Base-by-base conservation (phyloP, 2,329 filamentous ascomycete species). In the Beauveria sp. region DNA sequence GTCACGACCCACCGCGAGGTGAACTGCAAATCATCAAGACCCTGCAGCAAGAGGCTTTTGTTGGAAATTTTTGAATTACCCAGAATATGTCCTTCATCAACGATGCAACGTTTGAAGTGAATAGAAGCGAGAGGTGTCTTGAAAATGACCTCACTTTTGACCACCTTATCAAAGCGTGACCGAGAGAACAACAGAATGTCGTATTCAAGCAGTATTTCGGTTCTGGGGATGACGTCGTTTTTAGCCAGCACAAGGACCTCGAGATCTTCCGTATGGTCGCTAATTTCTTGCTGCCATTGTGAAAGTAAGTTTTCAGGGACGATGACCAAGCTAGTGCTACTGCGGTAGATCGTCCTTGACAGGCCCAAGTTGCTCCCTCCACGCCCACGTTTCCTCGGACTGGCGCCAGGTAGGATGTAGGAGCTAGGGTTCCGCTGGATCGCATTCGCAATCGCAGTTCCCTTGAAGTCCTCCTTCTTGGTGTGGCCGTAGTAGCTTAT, bases 21-120 rank as follows among this genome's bases (percentile, higher is more conserved):
- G 18, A 91, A 76, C 12, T 80, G 75, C n/a, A 88, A 71, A 14
- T 71, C 71, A 20, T 86, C 80, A 1, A 87, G 72, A 2, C 80
- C 77, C 2, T 76, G 69, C 22, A 84, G 75, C 5, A 86, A 68
- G 46, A 82, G 79, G 50, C 85, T 91, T 66, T 80, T 84, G 57
- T 77, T 78, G 10, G 77, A 77, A 6, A 74, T 72, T 2, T 75
- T 81, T 0, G 83, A 83, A 43, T 89, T 88, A 0, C 91, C 90
- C 63, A 96, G 87, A 63, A 84, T 89, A 71, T 97, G 92, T 0
- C 93, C 93, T 78, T 97, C 93, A 66, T 98, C 93, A 20, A 96
- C 88, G 51, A 98, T 93, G 52, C 96, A 87, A 1, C 93, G 83
- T 68, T 96, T 88, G 82, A 93, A 96, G 67, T 91, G 91, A 3